Base-by-base conservation (phyloP, 2,329 filamentous ascomycete species). In the Dothideomycetes sp. region DNA sequence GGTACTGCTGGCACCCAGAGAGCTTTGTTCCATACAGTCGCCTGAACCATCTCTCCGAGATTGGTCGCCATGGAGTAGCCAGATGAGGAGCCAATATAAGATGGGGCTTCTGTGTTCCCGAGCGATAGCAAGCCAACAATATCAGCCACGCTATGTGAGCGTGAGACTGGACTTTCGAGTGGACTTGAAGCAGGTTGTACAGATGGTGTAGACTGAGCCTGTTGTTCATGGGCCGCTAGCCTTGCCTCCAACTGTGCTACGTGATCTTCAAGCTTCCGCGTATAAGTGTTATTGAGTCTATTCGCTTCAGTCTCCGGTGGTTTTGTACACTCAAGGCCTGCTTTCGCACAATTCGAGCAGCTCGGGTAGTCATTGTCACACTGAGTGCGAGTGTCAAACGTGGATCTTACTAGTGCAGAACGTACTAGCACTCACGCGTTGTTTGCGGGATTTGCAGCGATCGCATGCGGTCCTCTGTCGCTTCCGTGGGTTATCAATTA, bases 11-110 rank as follows among this genome's bases (percentile, higher is more conserved):
- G 34, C 8, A 36, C 5, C 34, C 34, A 36, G 17, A 36, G 12
- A 36, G 34, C 34, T 27, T 36, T 36, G 19, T 36, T 36, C 34
- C 34, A 36, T 3, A 36, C 34, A n/a, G 34, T 36, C 22, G 34
- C 34, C 18, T 15, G 34, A 4, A 36, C 34, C 34, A 36, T 16
- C 16, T 24, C 19, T 10, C 34, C 34, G 9, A 36, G 34, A 17
- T 36, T 24, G n/a, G 14, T 29, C 1, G 34, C 34, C 34, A 36
- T 12, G 27, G 34, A 19, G 30, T 36, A 36, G 34, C 34, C 34
- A 4, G 34, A 36, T 5, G 34, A 36, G 4, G 34, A 36, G 3
- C 34, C 34, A 27, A 36, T 18, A 27, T 36, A 36, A 7, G 27
- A 10, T 30, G 27, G 19, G 8, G 16, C 17, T n/a, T 17, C 30